phyloP scores from a whole-genome alignment of 306 rosid species.

The Erythrophleum fordii region DNA sequence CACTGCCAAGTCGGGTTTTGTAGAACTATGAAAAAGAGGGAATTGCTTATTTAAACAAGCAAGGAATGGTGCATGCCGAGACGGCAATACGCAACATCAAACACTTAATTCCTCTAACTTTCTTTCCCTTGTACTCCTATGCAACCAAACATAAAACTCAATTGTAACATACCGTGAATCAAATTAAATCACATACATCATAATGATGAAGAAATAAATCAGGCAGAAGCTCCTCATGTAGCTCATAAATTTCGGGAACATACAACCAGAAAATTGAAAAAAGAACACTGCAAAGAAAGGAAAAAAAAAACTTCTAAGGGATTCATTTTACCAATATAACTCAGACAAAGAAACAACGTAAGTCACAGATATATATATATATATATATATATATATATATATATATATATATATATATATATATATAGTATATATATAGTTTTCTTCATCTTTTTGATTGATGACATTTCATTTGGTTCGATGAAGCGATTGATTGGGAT shows the following conservation, averaged over 20 bases:
- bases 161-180: not conserved
- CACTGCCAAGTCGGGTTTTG: slow-evolving; percentile 63
- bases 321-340: not conserved
- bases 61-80: slow-evolving; percentile 58
- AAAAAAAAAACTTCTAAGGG: no score
- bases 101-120: not conserved
- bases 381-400: no score
- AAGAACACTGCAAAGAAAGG: no score
- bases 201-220: no score
- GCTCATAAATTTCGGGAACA: not conserved
- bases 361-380: no score
- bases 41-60: slow-evolving; percentile 66
- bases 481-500: not conserved
- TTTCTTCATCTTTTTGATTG: not conserved
- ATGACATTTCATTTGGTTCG: no score
- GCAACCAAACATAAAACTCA: not conserved
- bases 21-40: slow-evolving; percentile 63
- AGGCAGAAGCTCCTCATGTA: not conserved
- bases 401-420: no score
- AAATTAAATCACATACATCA: no score
- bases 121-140: not conserved
- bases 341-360: not conserved
- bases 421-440: no score
- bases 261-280: not conserved
- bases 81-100: not conserved